These are phyloP conservation scores for Rhodotorula mucilaginosa DNA, from an alignment of 1,284 basidiomycete genomes.

Conservation along the genomic window DNA sequence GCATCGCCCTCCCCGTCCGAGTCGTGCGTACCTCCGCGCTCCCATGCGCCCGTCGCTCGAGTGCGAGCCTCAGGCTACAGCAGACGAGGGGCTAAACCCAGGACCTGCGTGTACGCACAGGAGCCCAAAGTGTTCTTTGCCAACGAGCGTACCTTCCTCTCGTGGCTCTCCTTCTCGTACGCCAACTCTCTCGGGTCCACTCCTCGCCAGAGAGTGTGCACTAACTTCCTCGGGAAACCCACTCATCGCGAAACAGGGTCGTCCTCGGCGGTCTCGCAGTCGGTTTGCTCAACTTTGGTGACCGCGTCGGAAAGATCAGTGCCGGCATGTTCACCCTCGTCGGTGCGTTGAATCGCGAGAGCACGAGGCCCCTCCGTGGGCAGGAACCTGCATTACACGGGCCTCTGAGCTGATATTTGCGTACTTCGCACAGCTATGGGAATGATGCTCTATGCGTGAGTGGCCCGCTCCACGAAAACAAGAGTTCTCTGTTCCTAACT, in stretches of 20 bases:
- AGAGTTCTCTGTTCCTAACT: neutral
- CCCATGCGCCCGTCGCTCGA: neutral
- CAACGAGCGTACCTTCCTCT: slow-evolving; percentile 79
- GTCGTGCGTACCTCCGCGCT: slow-evolving; percentile 56
- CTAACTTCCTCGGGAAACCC: neutral
- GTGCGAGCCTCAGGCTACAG: too few species aligned
- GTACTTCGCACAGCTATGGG: slow-evolving; percentile 68
- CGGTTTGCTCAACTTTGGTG: slow-evolving; percentile 95
- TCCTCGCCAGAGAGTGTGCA: too few species aligned
- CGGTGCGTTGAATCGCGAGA: slow-evolving; percentile 56
- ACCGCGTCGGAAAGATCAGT: slow-evolving; percentile 84
- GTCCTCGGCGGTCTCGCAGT: slow-evolving; percentile 88
- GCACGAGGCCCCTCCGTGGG: too few species aligned
- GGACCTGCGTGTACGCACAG: neutral
- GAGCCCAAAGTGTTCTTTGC: slow-evolving; percentile 70
- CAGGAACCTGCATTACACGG: too few species aligned
- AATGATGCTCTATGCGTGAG: slow-evolving; percentile 85
- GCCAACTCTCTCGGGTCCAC: neutral
- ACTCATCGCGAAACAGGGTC: slow-evolving; percentile 52
- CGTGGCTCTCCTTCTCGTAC: slow-evolving; percentile 60
- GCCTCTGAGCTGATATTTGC: neutral
- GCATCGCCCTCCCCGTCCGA: slow-evolving; percentile 89
- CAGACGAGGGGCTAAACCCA: neutral
- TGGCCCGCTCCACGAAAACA: neutral
- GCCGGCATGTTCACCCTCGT: slow-evolving; percentile 89